Evolutionary conservation across 1,284 basidiomycete genomes (phyloP).

Genomic region (Trametes hirsuta): DNA sequence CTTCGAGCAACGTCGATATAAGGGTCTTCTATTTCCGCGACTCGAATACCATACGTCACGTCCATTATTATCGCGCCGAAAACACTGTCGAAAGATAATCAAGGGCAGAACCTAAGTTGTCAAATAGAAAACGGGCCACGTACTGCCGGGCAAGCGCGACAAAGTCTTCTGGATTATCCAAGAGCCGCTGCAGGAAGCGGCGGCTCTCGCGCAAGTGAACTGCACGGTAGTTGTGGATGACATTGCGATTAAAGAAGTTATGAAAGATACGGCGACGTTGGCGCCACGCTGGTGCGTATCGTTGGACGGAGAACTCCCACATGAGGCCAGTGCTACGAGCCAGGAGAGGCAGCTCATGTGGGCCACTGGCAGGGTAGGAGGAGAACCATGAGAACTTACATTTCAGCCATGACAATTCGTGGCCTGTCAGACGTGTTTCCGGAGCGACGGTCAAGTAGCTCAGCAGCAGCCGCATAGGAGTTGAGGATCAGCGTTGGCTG

Average conservation of each 20-base stretch:
- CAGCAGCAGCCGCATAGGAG: conserved; percentile 10
- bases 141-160: conserved; percentile 6
- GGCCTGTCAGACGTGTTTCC: conserved; percentile 14
- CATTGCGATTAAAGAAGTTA: conserved; percentile 5
- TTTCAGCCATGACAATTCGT: conserved; percentile 16
- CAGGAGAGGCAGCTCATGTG: too few species aligned
- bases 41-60: conserved; percentile 10
- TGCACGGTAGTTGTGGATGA: background rate
- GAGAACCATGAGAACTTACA: background rate
- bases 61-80: conserved; percentile 12
- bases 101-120: background rate
- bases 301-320: conserved; percentile 2
- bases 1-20: conserved; percentile 19
- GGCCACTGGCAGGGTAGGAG: background rate
- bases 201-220: conserved; percentile 10
- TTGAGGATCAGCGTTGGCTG: conserved; percentile 18
- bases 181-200: conserved; percentile 6
- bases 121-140: background rate
- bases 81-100: background rate
- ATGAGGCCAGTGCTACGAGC: background rate
- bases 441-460: conserved; percentile 13
- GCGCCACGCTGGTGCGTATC: conserved; percentile 3
- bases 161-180: conserved; percentile 10
- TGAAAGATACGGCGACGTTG: conserved; percentile 12
- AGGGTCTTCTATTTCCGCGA: background rate